These are phyloP conservation scores for Paecilomyces dactylethromorphus DNA, from an alignment of 2,329 filamentous ascomycete species.

Conservation along the genomic window DNA sequence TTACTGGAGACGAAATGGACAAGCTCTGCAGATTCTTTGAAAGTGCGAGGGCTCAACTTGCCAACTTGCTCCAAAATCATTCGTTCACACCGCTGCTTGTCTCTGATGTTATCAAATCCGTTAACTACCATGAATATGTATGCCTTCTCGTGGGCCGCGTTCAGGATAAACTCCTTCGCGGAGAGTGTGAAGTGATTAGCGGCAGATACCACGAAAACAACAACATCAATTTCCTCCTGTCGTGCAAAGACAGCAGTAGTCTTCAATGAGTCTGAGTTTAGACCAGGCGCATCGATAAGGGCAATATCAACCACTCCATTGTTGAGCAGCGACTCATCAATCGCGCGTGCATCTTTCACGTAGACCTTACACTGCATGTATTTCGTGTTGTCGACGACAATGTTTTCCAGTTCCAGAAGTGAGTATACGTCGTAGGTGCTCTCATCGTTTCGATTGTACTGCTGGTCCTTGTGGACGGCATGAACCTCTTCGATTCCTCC, in stretches of 20 bases:
- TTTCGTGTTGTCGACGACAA: conserved; percentile 79
- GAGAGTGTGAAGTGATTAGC: conserved; percentile 97
- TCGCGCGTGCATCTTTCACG: conserved; percentile 78
- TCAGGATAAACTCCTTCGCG: conserved; percentile 95
- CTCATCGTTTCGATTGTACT: conserved; percentile 86
- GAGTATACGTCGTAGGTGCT: conserved; percentile 85
- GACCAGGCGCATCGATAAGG: conserved; percentile 88
- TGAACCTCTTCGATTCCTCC: conserved; percentile 90
- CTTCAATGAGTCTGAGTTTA: conserved; percentile 94
- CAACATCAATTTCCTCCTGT: conserved; percentile 97
- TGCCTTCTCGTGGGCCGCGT: conserved; percentile 90
- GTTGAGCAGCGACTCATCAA: conserved; percentile 90
- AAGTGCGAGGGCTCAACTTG: conserved; percentile 81
- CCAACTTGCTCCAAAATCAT: conserved; percentile 87
- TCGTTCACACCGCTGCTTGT: conserved; percentile 85
- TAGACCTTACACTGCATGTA: conserved; percentile 98
- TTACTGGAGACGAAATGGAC: conserved; percentile 99
- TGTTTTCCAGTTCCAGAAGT: conserved; percentile 72
- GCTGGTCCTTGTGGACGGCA: conserved; percentile 73
- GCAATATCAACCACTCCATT: conserved; percentile 98
- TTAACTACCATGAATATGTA: conserved; percentile 99
- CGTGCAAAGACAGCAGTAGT: conserved; percentile 95
- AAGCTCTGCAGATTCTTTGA: conserved; percentile 84
- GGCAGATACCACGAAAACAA: conserved; percentile 95
- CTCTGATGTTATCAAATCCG: conserved; percentile 87